A percentile compares a stretch with the other conserved stretches of the same genome.
phyloP scores from a whole-genome alignment of 192 early-diverging fungal genomes.

The Mortierella antarctica region DNA sequence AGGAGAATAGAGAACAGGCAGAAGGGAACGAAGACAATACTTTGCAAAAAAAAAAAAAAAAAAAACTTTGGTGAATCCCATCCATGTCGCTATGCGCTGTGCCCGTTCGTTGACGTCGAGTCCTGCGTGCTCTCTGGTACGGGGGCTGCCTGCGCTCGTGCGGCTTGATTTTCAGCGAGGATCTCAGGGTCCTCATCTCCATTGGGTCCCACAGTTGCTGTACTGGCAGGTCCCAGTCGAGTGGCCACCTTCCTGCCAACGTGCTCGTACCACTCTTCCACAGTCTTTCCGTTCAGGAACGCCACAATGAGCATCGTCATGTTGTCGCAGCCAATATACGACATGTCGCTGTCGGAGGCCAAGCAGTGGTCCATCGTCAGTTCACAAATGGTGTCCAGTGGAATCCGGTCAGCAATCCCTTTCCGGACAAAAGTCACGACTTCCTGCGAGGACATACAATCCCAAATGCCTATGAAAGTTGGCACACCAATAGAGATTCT shows the following conservation, averaged over 20 bases:
- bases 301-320: conserved; percentile 97
- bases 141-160: background rate
- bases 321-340: conserved; percentile 98
- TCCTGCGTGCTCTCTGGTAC: too few relatives aligned
- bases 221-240: conserved; percentile 28
- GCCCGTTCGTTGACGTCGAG: too few relatives aligned
- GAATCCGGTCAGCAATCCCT: conserved; percentile 69
- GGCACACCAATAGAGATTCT: background rate
- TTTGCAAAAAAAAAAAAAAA: too few relatives aligned
- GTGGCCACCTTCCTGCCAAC: conserved; percentile 41
- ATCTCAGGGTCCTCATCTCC: conserved; percentile 45
- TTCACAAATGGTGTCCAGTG: conserved; percentile 82
- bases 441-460: conserved; percentile 93
- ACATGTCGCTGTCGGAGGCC: conserved; percentile 87
- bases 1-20: background rate
- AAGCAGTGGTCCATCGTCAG: conserved; percentile 93
- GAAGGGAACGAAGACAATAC: too few relatives aligned
- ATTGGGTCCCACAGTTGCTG: conserved; percentile 15
- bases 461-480: conserved; percentile 89
- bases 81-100: too few relatives aligned
- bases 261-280: conserved; percentile 81
- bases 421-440: conserved; percentile 87
- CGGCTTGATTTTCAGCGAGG: conserved; percentile 6
- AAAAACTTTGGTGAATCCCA: too few relatives aligned
- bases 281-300: conserved; percentile 80